These are phyloP conservation scores for Aureobasidium vineae DNA, from an alignment of 2,329 filamentous ascomycete genomes.

Conservation along the genomic window DNA sequence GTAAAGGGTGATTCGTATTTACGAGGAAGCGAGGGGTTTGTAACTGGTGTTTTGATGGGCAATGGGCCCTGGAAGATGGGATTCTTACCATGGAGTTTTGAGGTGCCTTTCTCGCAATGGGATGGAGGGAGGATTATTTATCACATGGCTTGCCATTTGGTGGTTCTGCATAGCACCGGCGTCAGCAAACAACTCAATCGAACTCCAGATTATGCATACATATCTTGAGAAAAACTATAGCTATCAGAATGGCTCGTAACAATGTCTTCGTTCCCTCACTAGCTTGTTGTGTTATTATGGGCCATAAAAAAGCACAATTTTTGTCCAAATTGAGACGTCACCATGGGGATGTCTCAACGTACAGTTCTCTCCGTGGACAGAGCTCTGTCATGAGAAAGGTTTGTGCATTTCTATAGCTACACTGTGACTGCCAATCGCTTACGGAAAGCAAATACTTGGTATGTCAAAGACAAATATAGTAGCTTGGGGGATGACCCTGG, in stretches of 20 bases:
- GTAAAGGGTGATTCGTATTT: slow-evolving; percentile 25
- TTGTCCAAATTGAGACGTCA: too few species aligned
- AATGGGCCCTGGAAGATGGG: background rate
- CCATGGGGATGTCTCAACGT: too few species aligned
- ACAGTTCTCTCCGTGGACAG: too few species aligned
- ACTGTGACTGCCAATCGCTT: background rate
- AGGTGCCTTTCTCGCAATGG: background rate
- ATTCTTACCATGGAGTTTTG: slow-evolving; percentile 8
- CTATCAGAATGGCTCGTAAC: background rate
- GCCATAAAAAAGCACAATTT: too few species aligned
- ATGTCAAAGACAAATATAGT: background rate
- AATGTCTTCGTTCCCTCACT: too few species aligned
- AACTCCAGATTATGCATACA: background rate
- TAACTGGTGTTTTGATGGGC: background rate
- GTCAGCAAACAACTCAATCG: slow-evolving; percentile 6
- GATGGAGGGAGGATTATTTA: background rate
- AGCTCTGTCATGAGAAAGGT: too few species aligned
- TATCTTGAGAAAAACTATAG: background rate
- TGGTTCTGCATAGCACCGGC: slow-evolving; percentile 21
- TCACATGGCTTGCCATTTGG: slow-evolving; percentile 3
- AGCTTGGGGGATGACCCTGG: background rate
- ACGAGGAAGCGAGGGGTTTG: background rate
- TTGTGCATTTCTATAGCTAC: background rate
- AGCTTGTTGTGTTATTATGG: too few species aligned
- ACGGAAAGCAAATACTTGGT: background rate